Percentiles rank a stretch among this genome's conserved stretches.
Evolutionary conservation across 2,329 filamentous ascomycete genomes (phyloP).

Genomic region (Cercospora janseana): DNA sequence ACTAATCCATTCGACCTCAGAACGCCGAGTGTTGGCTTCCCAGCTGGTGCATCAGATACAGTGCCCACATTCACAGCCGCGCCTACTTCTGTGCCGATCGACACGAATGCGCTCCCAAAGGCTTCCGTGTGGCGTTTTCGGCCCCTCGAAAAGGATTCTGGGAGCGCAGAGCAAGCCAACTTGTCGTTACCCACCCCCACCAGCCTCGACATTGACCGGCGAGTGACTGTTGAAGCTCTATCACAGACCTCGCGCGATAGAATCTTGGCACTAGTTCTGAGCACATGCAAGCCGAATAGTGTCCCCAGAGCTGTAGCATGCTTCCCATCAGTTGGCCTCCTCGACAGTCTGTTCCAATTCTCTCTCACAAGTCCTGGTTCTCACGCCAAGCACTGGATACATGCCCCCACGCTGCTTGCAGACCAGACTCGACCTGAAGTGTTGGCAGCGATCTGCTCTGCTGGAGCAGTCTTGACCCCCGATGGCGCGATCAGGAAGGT

Average conservation of each 20-base stretch:
- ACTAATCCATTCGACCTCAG: constrained; percentile 44
- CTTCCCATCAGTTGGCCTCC: constrained; percentile 60
- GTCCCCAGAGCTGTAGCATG: constrained; percentile 55
- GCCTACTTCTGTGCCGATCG: constrained; percentile 33
- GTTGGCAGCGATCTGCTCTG: constrained; percentile 58
- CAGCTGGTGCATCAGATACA: constrained; percentile 35
- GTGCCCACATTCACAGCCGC: constrained; percentile 38
- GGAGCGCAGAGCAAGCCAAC: constrained; percentile 40
- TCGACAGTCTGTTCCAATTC: constrained; percentile 62
- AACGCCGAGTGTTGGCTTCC: constrained; percentile 36
- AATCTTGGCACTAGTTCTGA: constrained; percentile 63
- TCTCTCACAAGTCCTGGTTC: constrained; percentile 58
- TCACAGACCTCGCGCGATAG: constrained; percentile 52
- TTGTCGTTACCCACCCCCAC: constrained; percentile 43
- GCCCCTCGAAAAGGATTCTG: constrained; percentile 40
- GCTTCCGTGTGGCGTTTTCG: constrained; percentile 48
- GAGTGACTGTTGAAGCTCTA: constrained; percentile 44
- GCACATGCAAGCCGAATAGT: constrained; percentile 55
- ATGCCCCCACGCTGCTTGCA: constrained; percentile 59
- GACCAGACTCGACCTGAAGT: constrained; percentile 59
- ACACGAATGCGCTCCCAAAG: constrained; percentile 41
- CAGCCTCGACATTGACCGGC: constrained; percentile 41
- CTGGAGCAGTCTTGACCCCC: constrained; percentile 60
- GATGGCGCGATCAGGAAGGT: constrained; percentile 60
- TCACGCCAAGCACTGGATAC: constrained; percentile 60